Conservation (phyloP, 176 grass and related monocot genomes). For the Phragmites australis region DNA sequence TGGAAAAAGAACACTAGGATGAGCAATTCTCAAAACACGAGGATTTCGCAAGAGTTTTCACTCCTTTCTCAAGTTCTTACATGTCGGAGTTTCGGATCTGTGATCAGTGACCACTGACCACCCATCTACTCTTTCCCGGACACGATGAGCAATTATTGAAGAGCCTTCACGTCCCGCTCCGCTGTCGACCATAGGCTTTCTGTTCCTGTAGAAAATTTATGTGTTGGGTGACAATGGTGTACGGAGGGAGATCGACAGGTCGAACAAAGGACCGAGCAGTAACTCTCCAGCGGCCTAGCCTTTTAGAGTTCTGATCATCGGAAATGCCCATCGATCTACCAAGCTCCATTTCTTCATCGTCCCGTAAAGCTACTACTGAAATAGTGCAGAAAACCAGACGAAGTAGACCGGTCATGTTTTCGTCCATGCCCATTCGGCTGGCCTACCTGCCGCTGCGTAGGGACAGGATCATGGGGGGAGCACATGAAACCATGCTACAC, state of each 20-base stretch:
- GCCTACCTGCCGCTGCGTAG: neutral
- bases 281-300: neutral
- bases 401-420: neutral
- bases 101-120: neutral
- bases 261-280: conserved; percentile 7
- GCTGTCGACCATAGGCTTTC: neutral
- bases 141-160: conserved; percentile 27
- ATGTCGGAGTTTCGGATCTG: neutral
- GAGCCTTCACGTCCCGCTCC: neutral
- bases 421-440: too few relatives aligned
- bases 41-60: too few relatives aligned
- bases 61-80: neutral
- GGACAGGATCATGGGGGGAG: neutral
- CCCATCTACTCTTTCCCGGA: neutral
- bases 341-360: neutral
- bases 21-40: too few relatives aligned
- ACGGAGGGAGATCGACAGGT: neutral
- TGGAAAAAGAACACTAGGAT: too few relatives aligned
- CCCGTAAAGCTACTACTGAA: neutral
- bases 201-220: neutral
- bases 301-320: neutral
- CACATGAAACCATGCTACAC: conserved; percentile 15
- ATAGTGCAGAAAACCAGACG: neutral
- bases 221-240: neutral
- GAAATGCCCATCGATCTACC: neutral